Evolutionary conservation across 169 alveolate species (phyloP).

Genomic region (Plasmodium fragile): DNA sequence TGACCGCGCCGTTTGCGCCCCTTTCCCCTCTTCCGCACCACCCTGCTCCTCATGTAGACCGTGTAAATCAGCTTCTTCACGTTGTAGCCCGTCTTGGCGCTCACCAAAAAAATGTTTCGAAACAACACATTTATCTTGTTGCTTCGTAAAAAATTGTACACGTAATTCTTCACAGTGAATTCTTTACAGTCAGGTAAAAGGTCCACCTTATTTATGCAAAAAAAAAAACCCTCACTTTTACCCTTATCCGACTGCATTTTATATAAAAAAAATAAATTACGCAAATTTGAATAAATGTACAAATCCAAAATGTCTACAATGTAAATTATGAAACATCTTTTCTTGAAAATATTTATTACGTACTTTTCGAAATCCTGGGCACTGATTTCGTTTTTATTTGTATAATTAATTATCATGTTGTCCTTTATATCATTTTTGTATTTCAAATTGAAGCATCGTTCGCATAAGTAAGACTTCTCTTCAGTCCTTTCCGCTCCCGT

Average conservation of each 20-base stretch:
- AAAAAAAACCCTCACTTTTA: constrained; percentile 69
- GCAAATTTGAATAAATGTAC: constrained; percentile 67
- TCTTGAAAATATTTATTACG: constrained; percentile 74
- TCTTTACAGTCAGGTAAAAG: constrained; percentile 35
- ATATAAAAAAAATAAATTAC: constrained; percentile 39
- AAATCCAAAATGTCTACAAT: constrained; percentile 73
- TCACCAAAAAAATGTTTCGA: constrained; percentile 63
- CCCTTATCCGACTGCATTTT: constrained; percentile 38
- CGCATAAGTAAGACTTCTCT: constrained; percentile 35
- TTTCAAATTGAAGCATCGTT: constrained; percentile 65
- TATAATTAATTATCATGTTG: constrained; percentile 53
- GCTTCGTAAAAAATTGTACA: constrained; percentile 44
- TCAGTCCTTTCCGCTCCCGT: neutral
- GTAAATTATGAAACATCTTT: constrained; percentile 67
- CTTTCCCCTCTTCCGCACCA: constrained; percentile 1
- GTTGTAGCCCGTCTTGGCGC: constrained; percentile 75
- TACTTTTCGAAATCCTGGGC: constrained; percentile 76
- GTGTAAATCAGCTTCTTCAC: constrained; percentile 67
- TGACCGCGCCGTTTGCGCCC: neutral
- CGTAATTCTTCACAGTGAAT: constrained; percentile 63
- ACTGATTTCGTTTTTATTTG: constrained; percentile 68
- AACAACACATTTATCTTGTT: constrained; percentile 56
- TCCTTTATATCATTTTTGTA: constrained; percentile 53
- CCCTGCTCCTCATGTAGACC: constrained; percentile 15
- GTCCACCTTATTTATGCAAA: constrained; percentile 73